Base-by-base conservation (phyloP, 805 yeast species). In the Phaffomyces antillensis region DNA sequence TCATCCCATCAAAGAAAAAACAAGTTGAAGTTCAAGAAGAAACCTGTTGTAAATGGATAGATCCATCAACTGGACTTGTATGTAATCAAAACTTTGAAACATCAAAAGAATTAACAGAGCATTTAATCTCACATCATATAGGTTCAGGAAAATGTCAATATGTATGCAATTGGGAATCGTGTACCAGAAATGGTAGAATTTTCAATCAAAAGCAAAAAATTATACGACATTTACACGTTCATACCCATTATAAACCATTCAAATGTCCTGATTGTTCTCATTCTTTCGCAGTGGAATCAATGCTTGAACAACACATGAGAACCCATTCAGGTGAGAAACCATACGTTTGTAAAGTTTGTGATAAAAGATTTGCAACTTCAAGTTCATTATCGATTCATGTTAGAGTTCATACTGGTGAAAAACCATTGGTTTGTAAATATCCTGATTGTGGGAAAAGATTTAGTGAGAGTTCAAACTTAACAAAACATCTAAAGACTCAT, bases 281-380 rank as follows among this genome's bases (percentile, higher is more conserved):
- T 45, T 61, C 70, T 12, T 89, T 91, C 63, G 86, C 95, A 6
- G 86, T 85, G 37, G 86, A 84, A 41, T 68, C 83, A 30, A 83
- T 84, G 73, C 69, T 93, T 37, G 73, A 74, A 37, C 96, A 88
- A 63, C 99, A 93, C 63, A 63, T 75, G 68, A 70, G 96, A 42
- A 80, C 77, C 3, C 98, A 91, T 61, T 79, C 91, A 1, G 96
- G 96, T 3, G 97, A 89, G 55, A 85, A 81, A 57, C 98, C 98
- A 1, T 89, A 73, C 61, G 63, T 62, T 43, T 91, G 99, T 62
- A 68, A 73, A 24, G 59, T 69, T 2, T 91, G 99, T 62, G 81
- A 76, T 5, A 90, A 88, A 61, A 61, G 68, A 24, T 91, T 91
- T 67, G 84, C 96, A 11, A 87, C 95, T 2, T 76, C 86, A 26